Conservation (phyloP, 352 stramenopile species). For the Phytopythium chamaehyphon region DNA sequence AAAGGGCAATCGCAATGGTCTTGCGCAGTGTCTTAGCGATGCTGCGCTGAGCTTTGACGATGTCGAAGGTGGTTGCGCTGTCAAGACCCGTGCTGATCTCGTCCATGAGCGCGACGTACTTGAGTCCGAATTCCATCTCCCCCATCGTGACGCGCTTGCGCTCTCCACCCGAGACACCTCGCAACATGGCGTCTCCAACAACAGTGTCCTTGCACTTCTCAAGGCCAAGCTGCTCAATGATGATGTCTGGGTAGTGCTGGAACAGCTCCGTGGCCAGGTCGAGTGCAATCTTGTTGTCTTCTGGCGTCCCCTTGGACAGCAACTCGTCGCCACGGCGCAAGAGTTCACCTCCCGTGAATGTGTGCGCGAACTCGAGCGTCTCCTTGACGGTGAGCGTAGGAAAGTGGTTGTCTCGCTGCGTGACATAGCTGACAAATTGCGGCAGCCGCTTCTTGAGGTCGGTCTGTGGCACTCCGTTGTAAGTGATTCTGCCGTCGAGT, state of each 20-base stretch:
- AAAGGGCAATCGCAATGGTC: conserved; percentile 54
- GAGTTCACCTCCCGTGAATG: conserved; percentile 15
- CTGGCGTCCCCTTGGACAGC: conserved; percentile 17
- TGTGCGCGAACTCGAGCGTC: conserved; percentile 42
- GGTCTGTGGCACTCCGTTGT: conserved; percentile 13
- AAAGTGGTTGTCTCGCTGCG: conserved; percentile 66
- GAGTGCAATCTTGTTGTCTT: conserved; percentile 21
- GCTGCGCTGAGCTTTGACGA: conserved; percentile 24
- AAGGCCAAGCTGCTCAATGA: conserved; percentile 34
- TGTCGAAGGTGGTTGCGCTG: conserved; percentile 51
- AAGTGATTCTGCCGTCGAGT: conserved; percentile 15
- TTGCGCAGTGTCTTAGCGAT: conserved; percentile 18
- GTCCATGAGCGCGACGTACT: conserved; percentile 58
- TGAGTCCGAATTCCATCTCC: conserved; percentile 15
- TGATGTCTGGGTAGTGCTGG: conserved; percentile 35
- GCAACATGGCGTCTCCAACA: conserved; percentile 45
- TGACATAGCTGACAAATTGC: conserved; percentile 25
- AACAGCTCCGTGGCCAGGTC: neutral
- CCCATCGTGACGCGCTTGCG: conserved; percentile 50
- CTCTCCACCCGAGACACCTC: conserved; percentile 75
- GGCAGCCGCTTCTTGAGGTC: conserved; percentile 7
- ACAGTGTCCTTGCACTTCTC: conserved; percentile 45
- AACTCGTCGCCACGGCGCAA: conserved; percentile 8
- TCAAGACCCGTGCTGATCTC: conserved; percentile 46
- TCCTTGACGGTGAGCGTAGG: conserved; percentile 26